phyloP scores from a whole-genome alignment of 768 basidiomycete species.

The Collybiopsis luxurians region DNA sequence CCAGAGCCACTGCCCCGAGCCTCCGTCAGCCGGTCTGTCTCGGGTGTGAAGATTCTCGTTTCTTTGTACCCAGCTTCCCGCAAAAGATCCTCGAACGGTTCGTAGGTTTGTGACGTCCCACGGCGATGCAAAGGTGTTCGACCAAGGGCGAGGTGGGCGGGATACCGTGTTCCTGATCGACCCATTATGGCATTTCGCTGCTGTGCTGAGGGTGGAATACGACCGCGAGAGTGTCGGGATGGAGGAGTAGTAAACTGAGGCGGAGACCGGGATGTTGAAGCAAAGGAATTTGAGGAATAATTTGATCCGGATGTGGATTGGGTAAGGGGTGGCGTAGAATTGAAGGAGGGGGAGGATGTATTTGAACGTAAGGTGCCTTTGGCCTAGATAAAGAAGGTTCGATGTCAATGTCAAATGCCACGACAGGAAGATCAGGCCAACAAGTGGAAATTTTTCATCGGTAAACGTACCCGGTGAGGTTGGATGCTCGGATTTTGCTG shows the following conservation, averaged over 20 bases:
- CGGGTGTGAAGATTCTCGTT: conserved; percentile 86
- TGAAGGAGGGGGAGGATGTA: conserved; percentile 21
- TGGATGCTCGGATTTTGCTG: not conserved
- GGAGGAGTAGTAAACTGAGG: conserved; percentile 42
- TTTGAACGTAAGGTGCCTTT: not conserved
- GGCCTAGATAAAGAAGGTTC: not conserved
- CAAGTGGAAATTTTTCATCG: not conserved
- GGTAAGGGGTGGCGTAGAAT: conserved; percentile 36
- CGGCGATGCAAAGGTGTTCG: conserved; percentile 75
- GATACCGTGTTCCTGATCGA: conserved; percentile 48
- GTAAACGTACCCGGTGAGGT: not conserved
- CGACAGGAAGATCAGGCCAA: not conserved
- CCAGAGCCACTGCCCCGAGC: conserved; percentile 20
- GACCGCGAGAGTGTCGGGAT: conserved; percentile 9
- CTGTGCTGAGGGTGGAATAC: conserved; percentile 11
- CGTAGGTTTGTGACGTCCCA: conserved; percentile 79
- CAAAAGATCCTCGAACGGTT: conserved; percentile 81
- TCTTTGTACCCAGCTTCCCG: conserved; percentile 91
- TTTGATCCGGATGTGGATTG: conserved; percentile 25
- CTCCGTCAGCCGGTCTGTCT: conserved; percentile 50
- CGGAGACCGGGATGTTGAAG: conserved; percentile 32
- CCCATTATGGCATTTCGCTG: conserved; percentile 12
- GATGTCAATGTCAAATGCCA: not conserved
- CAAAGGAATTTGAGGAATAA: conserved; percentile 23
- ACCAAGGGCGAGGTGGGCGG: conserved; percentile 43